Evolutionary conservation across 139 green algal genomes (phyloP), one percentile per base, ranked within the genome.

Genomic region (Ostreobium quekettii): DNA sequence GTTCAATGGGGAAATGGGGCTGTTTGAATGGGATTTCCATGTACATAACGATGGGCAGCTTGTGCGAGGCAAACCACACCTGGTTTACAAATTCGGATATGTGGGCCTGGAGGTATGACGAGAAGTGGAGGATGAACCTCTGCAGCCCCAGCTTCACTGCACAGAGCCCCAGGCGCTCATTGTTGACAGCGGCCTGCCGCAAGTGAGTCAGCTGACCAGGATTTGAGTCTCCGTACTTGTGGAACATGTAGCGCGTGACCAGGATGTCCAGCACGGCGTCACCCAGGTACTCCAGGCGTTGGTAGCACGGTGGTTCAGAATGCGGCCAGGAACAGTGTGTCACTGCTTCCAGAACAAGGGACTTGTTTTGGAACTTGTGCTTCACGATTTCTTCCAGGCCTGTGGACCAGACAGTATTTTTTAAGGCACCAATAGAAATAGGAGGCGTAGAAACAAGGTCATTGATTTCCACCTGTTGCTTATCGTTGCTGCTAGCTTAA

Each of bases 281-380:
- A 4, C 67, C 67, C 26, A 73, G 48, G 47, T 66, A 73, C 67
- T 73, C 67, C 28, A 73, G 48, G 26, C 67, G 59, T 30, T 73
- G 67, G 32, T 73, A 71, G 11, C 47, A 71, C 26, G 59, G 59
- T 26, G 46, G 42, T 29, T 71, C 65, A 36, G 33, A 46, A n/a
- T 71, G 39, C 19, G 26, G 28, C 65, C 39, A 64, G n/a, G 65
- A 71, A 36, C 38, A 64, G 35, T 71, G 65, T 11, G 65, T 71
- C 38, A 71, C 22, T 46, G 65, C 65, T 36, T 71, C 65, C 19
- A 60, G 30, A 4, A 57, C 38, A 36, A 64, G 36, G 3, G 29
- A 38, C 5, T 53, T 28, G 5, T 8, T 15, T 19, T 60, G 8
- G n/a, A 71, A 64, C 15, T 42, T 8, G 30, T 66, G 30, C 6